Evolutionary conservation across 2,329 filamentous ascomycete genomes (phyloP).

Genomic region (Dryadomyces quercus-mongolicae): DNA sequence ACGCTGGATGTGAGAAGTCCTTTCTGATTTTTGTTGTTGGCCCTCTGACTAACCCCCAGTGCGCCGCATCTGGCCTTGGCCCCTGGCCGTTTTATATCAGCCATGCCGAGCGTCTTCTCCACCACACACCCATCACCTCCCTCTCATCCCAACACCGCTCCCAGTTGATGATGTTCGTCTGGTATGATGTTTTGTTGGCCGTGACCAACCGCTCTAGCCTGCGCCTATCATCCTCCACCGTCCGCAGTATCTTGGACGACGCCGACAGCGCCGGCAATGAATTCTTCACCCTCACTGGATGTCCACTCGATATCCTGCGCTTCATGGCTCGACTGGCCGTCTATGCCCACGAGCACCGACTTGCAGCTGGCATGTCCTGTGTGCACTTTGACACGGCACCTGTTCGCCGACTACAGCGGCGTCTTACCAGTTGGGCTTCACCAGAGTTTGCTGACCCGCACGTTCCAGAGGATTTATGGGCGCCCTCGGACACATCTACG

Average conservation of each 20-base stretch:
- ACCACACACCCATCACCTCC: not conserved
- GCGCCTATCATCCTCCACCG: slow-evolving; percentile 14
- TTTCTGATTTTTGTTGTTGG: not conserved
- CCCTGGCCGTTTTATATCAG: slow-evolving; percentile 18
- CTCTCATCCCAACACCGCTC: slow-evolving; percentile 9
- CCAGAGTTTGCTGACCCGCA: slow-evolving; percentile 4
- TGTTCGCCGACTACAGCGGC: slow-evolving; percentile 12
- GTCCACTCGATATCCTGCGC: slow-evolving; percentile 17
- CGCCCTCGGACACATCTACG: not conserved
- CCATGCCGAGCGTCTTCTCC: slow-evolving; percentile 5
- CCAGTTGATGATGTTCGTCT: slow-evolving; percentile 20
- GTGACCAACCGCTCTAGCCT: slow-evolving; percentile 18
- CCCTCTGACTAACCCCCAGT: slow-evolving; percentile 12
- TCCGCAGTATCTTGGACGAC: slow-evolving; percentile 8
- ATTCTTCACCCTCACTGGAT: slow-evolving; percentile 22
- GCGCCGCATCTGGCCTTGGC: slow-evolving; percentile 21
- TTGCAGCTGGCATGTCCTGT: slow-evolving; percentile 19
- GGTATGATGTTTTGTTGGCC: slow-evolving; percentile 22
- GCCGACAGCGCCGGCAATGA: slow-evolving; percentile 13
- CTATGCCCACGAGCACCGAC: slow-evolving; percentile 18
- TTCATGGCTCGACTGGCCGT: slow-evolving; percentile 17
- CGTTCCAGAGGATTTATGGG: not conserved
- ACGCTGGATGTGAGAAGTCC: slow-evolving; percentile 18
- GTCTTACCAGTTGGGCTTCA: slow-evolving; percentile 12
- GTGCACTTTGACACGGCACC: slow-evolving; percentile 16